These are phyloP conservation scores for Chrysoporthe deuterocubensis DNA, from an alignment of 2,329 filamentous ascomycete species.

Conservation along the genomic window DNA sequence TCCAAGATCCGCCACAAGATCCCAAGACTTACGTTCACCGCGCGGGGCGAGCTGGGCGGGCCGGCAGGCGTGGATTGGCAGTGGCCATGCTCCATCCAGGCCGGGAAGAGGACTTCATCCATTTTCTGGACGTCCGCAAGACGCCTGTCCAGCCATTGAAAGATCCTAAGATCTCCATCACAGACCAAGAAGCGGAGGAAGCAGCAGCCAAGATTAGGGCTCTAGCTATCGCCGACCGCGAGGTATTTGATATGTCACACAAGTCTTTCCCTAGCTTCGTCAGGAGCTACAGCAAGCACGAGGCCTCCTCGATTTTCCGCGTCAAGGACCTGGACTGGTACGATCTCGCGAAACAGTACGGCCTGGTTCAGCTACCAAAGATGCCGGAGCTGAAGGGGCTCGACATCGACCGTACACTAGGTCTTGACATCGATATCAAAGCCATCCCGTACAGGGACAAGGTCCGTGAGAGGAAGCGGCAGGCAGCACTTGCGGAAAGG, in stretches of 20 bases:
- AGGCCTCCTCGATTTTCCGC: conserved; percentile 89
- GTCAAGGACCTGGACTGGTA: conserved; percentile 82
- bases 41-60: conserved; percentile 85
- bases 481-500: conserved; percentile 56
- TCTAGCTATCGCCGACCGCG: conserved; percentile 59
- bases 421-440: conserved; percentile 68
- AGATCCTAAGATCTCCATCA: conserved; percentile 59
- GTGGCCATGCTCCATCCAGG: conserved; percentile 85
- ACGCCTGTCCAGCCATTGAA: conserved; percentile 75
- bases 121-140: conserved; percentile 84
- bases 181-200: conserved; percentile 62
- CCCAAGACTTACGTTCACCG: conserved; percentile 96
- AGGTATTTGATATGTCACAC: conserved; percentile 84
- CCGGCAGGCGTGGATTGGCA: conserved; percentile 82
- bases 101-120: conserved; percentile 85
- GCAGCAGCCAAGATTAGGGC: conserved; percentile 35
- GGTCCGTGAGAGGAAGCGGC: conserved; percentile 67
- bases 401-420: conserved; percentile 67
- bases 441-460: conserved; percentile 74
- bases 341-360: conserved; percentile 82
- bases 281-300: conserved; percentile 87
- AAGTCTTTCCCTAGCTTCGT: conserved; percentile 94
- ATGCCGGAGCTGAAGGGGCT: conserved; percentile 85
- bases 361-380: conserved; percentile 80
- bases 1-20: conserved; percentile 84